Percentiles rank a stretch among this genome's conserved stretches.
phyloP scores from a whole-genome alignment of 306 rosid species.

The Cucurbita maxima region DNA sequence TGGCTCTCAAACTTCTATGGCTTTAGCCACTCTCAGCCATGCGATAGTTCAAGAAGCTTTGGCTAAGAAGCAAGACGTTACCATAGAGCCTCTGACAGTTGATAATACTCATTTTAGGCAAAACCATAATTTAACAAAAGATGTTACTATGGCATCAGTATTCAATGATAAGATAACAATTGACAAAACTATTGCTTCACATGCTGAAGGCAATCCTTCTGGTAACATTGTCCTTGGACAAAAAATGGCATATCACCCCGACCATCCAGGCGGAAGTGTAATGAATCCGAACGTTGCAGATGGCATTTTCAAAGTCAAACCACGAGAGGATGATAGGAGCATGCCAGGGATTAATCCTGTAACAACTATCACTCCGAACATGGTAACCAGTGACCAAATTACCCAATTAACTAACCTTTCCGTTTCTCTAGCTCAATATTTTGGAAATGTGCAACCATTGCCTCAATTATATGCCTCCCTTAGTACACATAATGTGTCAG shows the following conservation, averaged over 20 bases:
- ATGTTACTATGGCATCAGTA: conserved; percentile 19
- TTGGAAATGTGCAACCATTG: conserved; percentile 62
- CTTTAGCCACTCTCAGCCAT: conserved; percentile 28
- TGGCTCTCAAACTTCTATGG: conserved; percentile 20
- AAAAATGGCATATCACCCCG: conserved; percentile 32
- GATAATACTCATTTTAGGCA: conserved; percentile 19
- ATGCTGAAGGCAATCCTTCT: conserved; percentile 20
- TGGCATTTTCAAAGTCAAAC: conserved; percentile 24
- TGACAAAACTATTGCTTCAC: conserved; percentile 19
- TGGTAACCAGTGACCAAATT: conserved; percentile 49
- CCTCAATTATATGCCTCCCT: conserved; percentile 69
- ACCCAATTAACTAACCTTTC: conserved; percentile 49
- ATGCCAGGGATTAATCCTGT: conserved; percentile 28
- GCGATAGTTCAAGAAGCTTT: conserved; percentile 27
- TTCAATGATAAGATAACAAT: conserved; percentile 20
- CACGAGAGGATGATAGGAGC: conserved; percentile 32
- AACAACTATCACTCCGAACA: conserved; percentile 26
- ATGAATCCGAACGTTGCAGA: conserved; percentile 34
- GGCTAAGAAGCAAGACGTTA: conserved; percentile 29
- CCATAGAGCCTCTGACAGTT: conserved; percentile 21
- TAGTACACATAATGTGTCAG: conserved; percentile 33
- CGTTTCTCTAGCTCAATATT: conserved; percentile 69
- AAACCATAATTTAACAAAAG: conserved; percentile 20
- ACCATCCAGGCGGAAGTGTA: conserved; percentile 27
- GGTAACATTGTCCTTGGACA: conserved; percentile 26